Conservation (phyloP, 2,329 filamentous ascomycete genomes). For the Colletotrichum sidae region DNA sequence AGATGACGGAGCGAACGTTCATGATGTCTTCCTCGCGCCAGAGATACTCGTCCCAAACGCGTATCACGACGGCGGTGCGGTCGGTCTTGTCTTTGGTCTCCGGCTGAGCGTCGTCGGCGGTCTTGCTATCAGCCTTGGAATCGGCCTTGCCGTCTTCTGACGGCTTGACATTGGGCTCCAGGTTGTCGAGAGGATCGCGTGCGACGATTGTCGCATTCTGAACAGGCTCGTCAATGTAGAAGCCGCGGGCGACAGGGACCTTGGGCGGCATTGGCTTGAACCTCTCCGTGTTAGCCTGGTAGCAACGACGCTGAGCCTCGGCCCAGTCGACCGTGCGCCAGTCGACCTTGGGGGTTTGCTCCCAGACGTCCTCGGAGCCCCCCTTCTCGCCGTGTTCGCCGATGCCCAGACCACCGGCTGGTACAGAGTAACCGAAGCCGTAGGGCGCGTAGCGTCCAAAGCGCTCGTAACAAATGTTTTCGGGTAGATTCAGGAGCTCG, state of each 20-base stretch:
- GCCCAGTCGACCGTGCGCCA: constrained; percentile 84
- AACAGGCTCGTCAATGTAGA: constrained; percentile 58
- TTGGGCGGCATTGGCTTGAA: constrained; percentile 66
- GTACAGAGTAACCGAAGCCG: constrained; percentile 85
- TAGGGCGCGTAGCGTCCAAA: constrained; percentile 91
- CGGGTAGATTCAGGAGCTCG: constrained; percentile 78
- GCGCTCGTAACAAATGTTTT: constrained; percentile 93
- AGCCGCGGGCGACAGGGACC: constrained; percentile 58
- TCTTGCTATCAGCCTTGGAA: not conserved
- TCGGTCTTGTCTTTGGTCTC: constrained; percentile 50
- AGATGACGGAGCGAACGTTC: constrained; percentile 85
- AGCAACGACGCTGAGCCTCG: constrained; percentile 80
- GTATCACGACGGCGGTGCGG: constrained; percentile 82
- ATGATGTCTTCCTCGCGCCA: constrained; percentile 86
- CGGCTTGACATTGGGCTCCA: constrained; percentile 25
- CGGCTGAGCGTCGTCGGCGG: constrained; percentile 38
- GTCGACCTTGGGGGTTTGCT: constrained; percentile 76
- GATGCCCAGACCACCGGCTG: constrained; percentile 84
- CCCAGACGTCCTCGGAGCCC: constrained; percentile 84
- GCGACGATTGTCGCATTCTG: constrained; percentile 40
- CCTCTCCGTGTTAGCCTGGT: constrained; percentile 75
- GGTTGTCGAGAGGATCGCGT: constrained; percentile 30
- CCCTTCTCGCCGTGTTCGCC: constrained; percentile 87
- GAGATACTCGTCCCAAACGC: constrained; percentile 83
- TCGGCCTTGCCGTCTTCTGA: constrained; percentile 4